Evolutionary conservation across 495 filamentous ascomycete species (phyloP), one percentile per base, ranked within the genome.

Genomic region (Trichoderma reesei): DNA sequence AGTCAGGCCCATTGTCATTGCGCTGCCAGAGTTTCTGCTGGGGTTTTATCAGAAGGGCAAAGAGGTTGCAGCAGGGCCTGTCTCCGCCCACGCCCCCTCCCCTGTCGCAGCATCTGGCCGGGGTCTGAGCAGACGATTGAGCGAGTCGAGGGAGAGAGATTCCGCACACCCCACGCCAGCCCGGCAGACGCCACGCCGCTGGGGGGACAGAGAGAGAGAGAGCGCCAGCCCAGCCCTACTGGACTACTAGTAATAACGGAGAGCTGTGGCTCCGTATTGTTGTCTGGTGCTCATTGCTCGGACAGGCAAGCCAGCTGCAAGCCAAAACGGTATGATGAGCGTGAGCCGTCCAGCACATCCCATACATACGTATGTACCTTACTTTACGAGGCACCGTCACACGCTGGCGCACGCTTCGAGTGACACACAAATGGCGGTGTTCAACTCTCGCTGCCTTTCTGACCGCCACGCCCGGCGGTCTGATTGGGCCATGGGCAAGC

Each of bases 21-120:
- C 51, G 3, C 1, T 56, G 51, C 51, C 51, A 26, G 51, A n/a
- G n/a, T n/a, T n/a, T n/a, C n/a, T n/a, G 51, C 51, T 56, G 51
- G 51, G 51, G 51, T 20, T 31, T 56, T 51, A 56, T 56, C 51
- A 56, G 18, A 54, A 56, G 20, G n/a, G n/a, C 51, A 56, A 41
- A 41, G 34, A 61, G 39, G 39, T 61, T 38, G 59, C 59, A 41
- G 59, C 59, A 16, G n/a, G 51, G 20, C 14, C 51, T 4, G 20
- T 7, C 7, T n/a, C 9, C 51, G 51, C 51, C 20, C 51, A 31
- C 51, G 1, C 48, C 48, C 48, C 26, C 16, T 26, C 51, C 31
- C 16, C 26, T 16, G 5, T 54, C 33, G 18, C 20, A 16, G 5
- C 48, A 8, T 14, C 6, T 48, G 16, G 6, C 8, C 13, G 6